Conservation (phyloP, 768 basidiomycete species). For the Amanita thiersii region DNA sequence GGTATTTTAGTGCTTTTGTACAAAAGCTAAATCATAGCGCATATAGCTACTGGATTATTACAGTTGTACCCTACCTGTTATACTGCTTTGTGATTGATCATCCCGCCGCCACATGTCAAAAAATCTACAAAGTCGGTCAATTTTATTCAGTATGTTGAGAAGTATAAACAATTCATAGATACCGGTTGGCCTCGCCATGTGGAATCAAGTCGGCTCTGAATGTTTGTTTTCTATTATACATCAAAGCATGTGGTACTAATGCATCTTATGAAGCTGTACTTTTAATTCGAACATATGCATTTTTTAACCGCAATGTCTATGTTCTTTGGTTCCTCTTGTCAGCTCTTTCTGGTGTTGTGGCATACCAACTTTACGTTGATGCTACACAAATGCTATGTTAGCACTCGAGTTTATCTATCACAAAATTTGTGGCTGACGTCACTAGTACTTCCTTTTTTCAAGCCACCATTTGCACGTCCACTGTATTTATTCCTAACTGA, state of each 20-base stretch:
- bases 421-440: no score
- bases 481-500: slow-evolving; percentile 2
- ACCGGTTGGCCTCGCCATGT: slow-evolving; percentile 76
- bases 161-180: slow-evolving; percentile 33
- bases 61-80: slow-evolving; percentile 69
- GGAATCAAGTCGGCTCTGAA: slow-evolving; percentile 83
- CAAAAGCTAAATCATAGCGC: not conserved
- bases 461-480: slow-evolving; percentile 47
- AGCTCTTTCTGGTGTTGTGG: slow-evolving; percentile 64
- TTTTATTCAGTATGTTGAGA: slow-evolving; percentile 2
- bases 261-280: slow-evolving; percentile 50
- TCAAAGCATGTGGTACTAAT: slow-evolving; percentile 11
- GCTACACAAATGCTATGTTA: slow-evolving; percentile 70
- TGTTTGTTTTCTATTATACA: slow-evolving; percentile 30
- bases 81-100: slow-evolving; percentile 73
- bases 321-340: slow-evolving; percentile 56
- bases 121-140: slow-evolving; percentile 53
- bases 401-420: no score
- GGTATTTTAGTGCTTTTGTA: slow-evolving; percentile 16
- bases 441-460: slow-evolving; percentile 58
- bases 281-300: slow-evolving; percentile 78
- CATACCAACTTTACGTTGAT: slow-evolving; percentile 77
- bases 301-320: slow-evolving; percentile 73
- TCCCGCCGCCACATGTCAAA: slow-evolving; percentile 50
- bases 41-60: slow-evolving; percentile 74